Conservation (phyloP, 164 flowering plant genomes). For the Dillenia turbinata region DNA sequence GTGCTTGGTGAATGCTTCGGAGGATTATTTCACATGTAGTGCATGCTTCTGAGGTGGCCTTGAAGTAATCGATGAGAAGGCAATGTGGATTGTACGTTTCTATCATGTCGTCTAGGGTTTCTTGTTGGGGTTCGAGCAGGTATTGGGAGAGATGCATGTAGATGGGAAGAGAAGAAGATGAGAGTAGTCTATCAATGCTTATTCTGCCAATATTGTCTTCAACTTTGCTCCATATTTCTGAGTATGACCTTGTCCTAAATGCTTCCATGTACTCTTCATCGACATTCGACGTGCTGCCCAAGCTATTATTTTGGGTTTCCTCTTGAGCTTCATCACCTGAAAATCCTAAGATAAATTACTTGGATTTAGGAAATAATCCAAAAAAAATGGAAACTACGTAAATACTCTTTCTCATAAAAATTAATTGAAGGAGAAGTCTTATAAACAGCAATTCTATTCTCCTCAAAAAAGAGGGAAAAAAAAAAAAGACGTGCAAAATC, state of each 20-base stretch:
- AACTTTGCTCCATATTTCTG: conserved; percentile 54
- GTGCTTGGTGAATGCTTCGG: conserved; percentile 43
- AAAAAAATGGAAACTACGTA: not conserved
- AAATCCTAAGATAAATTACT: not conserved
- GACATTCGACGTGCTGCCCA: conserved; percentile 41
- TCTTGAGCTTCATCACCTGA: conserved; percentile 16
- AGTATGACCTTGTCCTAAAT: conserved; percentile 74
- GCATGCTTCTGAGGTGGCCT: conserved; percentile 53
- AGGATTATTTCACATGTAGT: conserved; percentile 48
- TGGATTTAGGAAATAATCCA: not conserved
- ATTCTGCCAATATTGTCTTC: conserved; percentile 30
- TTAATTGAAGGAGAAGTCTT: not conserved
- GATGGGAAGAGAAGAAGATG: conserved; percentile 15
- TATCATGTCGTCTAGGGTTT: conserved; percentile 31
- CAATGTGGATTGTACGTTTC: conserved; percentile 25
- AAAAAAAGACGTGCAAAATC: not conserved
- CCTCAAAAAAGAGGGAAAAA: not conserved
- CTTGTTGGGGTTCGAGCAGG: conserved; percentile 56
- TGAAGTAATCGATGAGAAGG: conserved; percentile 52
- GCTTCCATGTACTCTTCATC: conserved; percentile 72
- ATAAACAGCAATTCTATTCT: not conserved
- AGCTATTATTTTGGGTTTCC: conserved; percentile 11
- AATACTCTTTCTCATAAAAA: not conserved
- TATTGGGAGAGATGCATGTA: conserved; percentile 29
- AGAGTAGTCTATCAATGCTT: conserved; percentile 2